Percentiles rank a stretch among this genome's conserved stretches.
Conservation (phyloP, 805 yeast genomes). For the Kodamaea neixiangensis region DNA sequence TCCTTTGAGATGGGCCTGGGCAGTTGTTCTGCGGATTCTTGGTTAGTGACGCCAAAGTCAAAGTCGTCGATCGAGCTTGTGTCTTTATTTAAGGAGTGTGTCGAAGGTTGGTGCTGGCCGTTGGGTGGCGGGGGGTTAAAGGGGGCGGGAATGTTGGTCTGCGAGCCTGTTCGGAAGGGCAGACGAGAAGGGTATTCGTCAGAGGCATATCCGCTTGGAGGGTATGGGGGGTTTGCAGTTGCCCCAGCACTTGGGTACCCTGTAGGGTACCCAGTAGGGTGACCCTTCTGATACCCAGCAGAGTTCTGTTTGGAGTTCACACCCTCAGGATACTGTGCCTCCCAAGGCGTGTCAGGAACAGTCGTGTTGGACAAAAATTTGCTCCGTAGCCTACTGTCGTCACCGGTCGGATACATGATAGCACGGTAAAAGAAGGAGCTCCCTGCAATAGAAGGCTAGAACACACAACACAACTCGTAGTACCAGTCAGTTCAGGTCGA, state of each 20-base stretch:
- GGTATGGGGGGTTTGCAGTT: too few species aligned
- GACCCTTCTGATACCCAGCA: too few species aligned
- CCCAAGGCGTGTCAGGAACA: constrained; percentile 5
- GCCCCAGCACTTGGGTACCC: too few species aligned
- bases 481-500: not conserved
- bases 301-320: too few species aligned
- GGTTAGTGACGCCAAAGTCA: not conserved
- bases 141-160: not conserved
- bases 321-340: not conserved
- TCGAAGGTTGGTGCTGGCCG: not conserved
- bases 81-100: not conserved
- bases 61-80: constrained; percentile 1
- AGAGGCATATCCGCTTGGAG: constrained; percentile 1
- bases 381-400: constrained; percentile 5
- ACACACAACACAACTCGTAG: not conserved
- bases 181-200: not conserved
- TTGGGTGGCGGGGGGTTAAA: not conserved
- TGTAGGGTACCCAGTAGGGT: not conserved
- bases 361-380: constrained; percentile 7
- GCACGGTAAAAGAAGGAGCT: not conserved
- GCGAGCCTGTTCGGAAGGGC: not conserved
- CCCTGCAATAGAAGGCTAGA: not conserved
- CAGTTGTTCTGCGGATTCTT: not conserved
- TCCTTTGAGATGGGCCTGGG: constrained; percentile 1
- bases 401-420: not conserved